Conservation (phyloP, 768 basidiomycete species). For the Lactarius hengduanensis region DNA sequence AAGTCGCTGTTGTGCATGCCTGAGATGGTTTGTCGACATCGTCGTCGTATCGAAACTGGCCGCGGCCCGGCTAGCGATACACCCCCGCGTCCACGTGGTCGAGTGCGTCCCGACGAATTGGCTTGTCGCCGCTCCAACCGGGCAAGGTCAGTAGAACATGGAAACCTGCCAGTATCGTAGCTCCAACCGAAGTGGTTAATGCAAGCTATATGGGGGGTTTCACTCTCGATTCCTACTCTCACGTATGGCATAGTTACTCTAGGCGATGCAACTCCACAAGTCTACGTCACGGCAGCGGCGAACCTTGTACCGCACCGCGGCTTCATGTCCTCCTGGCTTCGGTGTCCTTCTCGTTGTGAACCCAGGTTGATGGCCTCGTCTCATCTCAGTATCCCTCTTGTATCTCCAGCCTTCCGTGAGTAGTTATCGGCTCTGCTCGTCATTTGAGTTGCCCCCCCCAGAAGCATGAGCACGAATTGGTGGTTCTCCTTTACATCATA, state of each 20-base stretch:
- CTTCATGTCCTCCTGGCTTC: background rate
- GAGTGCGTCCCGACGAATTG: background rate
- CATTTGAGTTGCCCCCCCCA: background rate
- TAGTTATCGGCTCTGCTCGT: background rate
- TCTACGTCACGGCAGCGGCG: constrained; percentile 2
- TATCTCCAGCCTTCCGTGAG: background rate
- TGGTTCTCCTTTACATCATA: constrained; percentile 16
- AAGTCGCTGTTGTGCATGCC: constrained; percentile 48
- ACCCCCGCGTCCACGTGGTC: background rate
- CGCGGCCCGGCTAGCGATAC: background rate
- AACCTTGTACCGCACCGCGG: background rate
- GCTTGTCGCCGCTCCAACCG: background rate
- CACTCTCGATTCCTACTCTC: background rate
- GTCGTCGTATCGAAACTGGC: background rate
- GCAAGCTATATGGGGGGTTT: background rate
- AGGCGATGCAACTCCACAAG: background rate
- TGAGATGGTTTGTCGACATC: constrained; percentile 36
- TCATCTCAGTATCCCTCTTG: background rate
- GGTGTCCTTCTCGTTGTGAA: background rate
- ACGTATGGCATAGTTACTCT: background rate
- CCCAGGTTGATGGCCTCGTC: background rate
- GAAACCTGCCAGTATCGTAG: background rate
- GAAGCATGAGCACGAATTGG: background rate
- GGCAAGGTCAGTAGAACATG: background rate
- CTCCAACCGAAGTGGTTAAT: background rate